Evolutionary conservation across 768 basidiomycete genomes (phyloP).

Genomic region (Tulasnella sp.): DNA sequence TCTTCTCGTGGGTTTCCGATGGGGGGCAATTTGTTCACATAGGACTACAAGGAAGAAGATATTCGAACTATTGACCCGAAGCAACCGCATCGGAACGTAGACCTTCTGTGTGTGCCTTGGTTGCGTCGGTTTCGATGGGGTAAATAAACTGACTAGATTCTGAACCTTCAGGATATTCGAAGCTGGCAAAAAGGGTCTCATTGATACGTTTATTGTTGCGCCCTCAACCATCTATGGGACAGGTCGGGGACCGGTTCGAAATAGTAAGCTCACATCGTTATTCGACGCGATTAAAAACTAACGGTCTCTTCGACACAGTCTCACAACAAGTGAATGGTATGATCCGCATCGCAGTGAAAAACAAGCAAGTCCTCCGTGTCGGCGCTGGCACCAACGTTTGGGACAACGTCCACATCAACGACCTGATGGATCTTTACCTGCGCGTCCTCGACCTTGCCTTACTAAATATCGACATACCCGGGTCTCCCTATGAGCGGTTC

Average conservation of each 20-base stretch:
- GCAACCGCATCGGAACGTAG: conserved; percentile 22
- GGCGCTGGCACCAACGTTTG: conserved; percentile 14
- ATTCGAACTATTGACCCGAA: conserved; percentile 20
- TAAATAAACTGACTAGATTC: neutral
- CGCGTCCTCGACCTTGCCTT: conserved; percentile 11
- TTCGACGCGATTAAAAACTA: neutral
- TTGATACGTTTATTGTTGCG: conserved; percentile 17
- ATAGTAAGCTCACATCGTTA: neutral
- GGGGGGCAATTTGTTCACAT: neutral
- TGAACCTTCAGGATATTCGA: conserved; percentile 12
- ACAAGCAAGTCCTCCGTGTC: conserved; percentile 9
- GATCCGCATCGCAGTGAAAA: conserved; percentile 18
- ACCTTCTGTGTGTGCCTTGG: conserved; percentile 1
- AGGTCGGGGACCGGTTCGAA: conserved; percentile 7
- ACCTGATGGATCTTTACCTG: conserved; percentile 14
- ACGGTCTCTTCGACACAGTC: neutral
- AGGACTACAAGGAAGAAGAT: conserved; percentile 24
- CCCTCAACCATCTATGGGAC: conserved; percentile 15
- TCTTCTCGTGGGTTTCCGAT: too few species aligned
- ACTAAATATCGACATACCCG: neutral
- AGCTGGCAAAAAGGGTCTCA: conserved; percentile 9
- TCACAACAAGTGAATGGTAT: conserved; percentile 23
- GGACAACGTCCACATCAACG: conserved; percentile 19
- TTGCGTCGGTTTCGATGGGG: neutral
- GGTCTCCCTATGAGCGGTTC: conserved; percentile 8